Evolutionary conservation across 2,329 filamentous ascomycete species (phyloP).

Genomic region (Phaeoacremonium minimum): DNA sequence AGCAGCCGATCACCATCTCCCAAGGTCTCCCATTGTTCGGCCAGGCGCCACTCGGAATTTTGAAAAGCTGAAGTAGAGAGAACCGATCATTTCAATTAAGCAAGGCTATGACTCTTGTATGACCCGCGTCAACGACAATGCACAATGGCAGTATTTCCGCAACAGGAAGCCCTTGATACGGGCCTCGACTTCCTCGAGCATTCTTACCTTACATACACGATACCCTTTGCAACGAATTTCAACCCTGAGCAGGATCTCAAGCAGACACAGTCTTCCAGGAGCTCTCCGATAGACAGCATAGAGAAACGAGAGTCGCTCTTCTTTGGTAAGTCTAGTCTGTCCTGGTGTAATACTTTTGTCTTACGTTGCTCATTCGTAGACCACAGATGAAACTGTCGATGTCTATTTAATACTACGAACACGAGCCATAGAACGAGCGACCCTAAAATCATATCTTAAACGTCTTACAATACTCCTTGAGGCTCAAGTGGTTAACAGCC

Average conservation of each 20-base stretch:
- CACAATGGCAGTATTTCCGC: conserved; percentile 20
- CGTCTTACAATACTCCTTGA: conserved; percentile 65
- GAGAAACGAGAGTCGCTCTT: conserved; percentile 62
- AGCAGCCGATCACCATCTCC: no score
- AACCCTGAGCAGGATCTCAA: conserved; percentile 48
- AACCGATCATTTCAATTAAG: no score
- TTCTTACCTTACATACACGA: conserved; percentile 56
- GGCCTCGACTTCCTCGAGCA: conserved; percentile 48
- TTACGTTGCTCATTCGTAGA: conserved; percentile 44
- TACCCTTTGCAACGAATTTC: conserved; percentile 53
- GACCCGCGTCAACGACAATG: no score
- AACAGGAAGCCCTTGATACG: conserved; percentile 19
- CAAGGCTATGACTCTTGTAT: no score
- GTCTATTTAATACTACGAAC: conserved; percentile 66
- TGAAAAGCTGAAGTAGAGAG: no score
- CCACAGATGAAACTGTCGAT: conserved; percentile 67
- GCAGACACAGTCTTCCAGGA: conserved; percentile 32
- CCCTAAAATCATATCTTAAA: conserved; percentile 54
- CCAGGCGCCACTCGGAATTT: no score
- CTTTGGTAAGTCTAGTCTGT: conserved; percentile 55
- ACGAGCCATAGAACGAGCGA: conserved; percentile 52
- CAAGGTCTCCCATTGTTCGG: no score
- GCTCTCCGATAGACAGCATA: conserved; percentile 51
- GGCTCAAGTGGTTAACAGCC: conserved; percentile 58
- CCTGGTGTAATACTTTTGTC: conserved; percentile 23